Conservation (phyloP, 805 yeast genomes). For the Kluyveromyces siamensis region DNA sequence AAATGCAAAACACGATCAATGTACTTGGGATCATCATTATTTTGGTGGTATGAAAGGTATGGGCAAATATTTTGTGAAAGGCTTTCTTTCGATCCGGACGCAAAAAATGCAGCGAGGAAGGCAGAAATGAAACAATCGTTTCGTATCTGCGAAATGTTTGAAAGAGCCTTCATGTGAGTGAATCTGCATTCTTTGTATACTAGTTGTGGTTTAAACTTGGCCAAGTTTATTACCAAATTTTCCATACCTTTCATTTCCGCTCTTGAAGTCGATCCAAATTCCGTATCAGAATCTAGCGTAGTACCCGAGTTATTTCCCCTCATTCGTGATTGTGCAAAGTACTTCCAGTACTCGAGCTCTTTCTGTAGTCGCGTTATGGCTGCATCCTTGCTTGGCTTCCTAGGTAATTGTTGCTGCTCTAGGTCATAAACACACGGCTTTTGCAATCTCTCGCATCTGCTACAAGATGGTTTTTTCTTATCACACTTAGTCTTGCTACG, state of each 20-base stretch:
- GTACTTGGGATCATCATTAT: conserved; percentile 1
- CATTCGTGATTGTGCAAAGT: conserved; percentile 1
- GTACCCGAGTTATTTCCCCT: background rate
- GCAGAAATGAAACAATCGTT: conserved; percentile 1
- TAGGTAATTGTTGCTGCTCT: conserved; percentile 1
- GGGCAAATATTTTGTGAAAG: conserved; percentile 1
- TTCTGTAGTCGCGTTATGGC: conserved; percentile 1
- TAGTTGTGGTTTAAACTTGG: background rate
- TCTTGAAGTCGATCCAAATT: background rate
- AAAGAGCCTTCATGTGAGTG: background rate
- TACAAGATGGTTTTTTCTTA: background rate
- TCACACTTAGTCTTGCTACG: conserved; percentile 3
- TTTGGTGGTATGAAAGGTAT: background rate
- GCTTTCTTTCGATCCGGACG: background rate
- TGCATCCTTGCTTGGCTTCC: conserved; percentile 3
- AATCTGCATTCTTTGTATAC: background rate
- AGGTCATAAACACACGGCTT: conserved; percentile 1
- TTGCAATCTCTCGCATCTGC: background rate
- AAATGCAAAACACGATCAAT: conserved; percentile 1
- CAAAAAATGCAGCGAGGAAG: conserved; percentile 1
- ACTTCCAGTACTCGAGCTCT: conserved; percentile 3
- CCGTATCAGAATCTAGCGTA: background rate
- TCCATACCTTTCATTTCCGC: background rate
- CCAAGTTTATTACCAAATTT: background rate
- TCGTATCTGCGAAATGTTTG: conserved; percentile 1